phyloP scores from a whole-genome alignment of 202 grass and related monocot species.

The Panicum virgatum region DNA sequence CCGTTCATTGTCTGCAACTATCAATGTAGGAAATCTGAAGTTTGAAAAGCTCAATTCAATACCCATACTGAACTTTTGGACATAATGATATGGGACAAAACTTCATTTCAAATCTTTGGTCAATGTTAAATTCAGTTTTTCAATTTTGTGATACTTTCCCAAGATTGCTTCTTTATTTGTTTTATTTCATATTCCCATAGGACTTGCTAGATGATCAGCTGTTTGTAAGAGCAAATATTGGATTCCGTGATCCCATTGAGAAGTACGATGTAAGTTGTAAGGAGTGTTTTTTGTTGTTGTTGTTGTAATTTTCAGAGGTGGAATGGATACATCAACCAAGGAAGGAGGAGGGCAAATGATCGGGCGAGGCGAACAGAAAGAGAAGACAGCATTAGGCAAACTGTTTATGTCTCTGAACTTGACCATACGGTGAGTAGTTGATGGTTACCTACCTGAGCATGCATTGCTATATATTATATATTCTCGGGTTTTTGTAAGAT shows the following conservation, averaged over 20 bases:
- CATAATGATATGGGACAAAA: background rate
- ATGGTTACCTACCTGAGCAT: slow-evolving; percentile 26
- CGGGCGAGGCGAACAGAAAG: slow-evolving; percentile 64
- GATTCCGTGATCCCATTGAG: background rate
- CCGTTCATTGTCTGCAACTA: background rate
- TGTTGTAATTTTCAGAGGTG: slow-evolving; percentile 48
- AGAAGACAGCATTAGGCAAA: slow-evolving; percentile 89
- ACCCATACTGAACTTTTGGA: background rate
- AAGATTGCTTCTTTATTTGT: background rate
- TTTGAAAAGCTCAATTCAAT: background rate
- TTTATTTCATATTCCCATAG: background rate
- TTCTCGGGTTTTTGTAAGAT: slow-evolving; percentile 24
- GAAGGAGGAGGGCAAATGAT: slow-evolving; percentile 55
- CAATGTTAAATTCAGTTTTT: background rate
- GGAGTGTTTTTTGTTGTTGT: slow-evolving; percentile 16
- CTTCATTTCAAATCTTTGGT: background rate
- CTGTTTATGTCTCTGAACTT: slow-evolving; percentile 89
- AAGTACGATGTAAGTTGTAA: slow-evolving; percentile 31
- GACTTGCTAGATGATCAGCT: slow-evolving; percentile 10
- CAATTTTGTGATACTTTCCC: background rate
- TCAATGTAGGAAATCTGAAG: background rate
- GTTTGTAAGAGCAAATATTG: background rate
- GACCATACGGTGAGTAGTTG: slow-evolving; percentile 77
- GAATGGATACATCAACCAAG: slow-evolving; percentile 59
- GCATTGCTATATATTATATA: slow-evolving; percentile 9